Evolutionary conservation across 1,284 basidiomycete genomes (phyloP).

Genomic region (Clitocybe nebularis): DNA sequence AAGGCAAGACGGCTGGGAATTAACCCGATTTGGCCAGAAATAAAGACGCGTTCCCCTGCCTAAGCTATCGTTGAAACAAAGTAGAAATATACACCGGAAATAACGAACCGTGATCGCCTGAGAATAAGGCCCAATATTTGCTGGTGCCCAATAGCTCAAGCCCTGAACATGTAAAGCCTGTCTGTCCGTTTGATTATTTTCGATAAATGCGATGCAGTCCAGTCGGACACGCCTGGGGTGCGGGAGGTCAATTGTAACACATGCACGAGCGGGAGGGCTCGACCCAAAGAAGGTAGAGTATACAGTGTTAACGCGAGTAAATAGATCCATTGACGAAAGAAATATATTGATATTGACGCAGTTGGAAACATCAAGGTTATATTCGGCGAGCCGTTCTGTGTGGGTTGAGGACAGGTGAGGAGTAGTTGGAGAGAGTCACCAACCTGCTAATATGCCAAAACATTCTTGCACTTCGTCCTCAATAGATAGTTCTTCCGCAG

Average conservation of each 20-base stretch:
- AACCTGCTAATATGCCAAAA: constrained; percentile 58
- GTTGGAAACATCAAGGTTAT: constrained; percentile 53
- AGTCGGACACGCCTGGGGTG: constrained; percentile 55
- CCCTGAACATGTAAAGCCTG: constrained; percentile 91
- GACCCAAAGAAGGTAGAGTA: constrained; percentile 84
- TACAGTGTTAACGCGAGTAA: constrained; percentile 71
- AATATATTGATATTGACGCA: constrained; percentile 82
- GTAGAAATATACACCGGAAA: constrained; percentile 4
- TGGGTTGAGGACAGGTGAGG: constrained; percentile 1
- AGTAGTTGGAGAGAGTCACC: constrained; percentile 11
- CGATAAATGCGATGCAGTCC: constrained; percentile 72
- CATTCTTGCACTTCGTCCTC: constrained; percentile 64
- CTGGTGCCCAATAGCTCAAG: constrained; percentile 97
- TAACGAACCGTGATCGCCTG: constrained; percentile 78
- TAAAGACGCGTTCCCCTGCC: constrained; percentile 72
- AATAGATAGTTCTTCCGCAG: constrained; percentile 30
- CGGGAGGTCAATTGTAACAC: constrained; percentile 77
- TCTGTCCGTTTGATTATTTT: constrained; percentile 39
- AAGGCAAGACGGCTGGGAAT: constrained; percentile 72
- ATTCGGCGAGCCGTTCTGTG: constrained; percentile 44
- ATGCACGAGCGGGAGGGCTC: constrained; percentile 91
- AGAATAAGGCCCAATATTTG: constrained; percentile 98
- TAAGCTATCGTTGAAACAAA: constrained; percentile 25
- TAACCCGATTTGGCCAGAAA: constrained; percentile 95
- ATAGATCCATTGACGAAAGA: constrained; percentile 77